Evolutionary conservation across 2,329 filamentous ascomycete species (phyloP).

Genomic region (Mycogone perniciosa): DNA sequence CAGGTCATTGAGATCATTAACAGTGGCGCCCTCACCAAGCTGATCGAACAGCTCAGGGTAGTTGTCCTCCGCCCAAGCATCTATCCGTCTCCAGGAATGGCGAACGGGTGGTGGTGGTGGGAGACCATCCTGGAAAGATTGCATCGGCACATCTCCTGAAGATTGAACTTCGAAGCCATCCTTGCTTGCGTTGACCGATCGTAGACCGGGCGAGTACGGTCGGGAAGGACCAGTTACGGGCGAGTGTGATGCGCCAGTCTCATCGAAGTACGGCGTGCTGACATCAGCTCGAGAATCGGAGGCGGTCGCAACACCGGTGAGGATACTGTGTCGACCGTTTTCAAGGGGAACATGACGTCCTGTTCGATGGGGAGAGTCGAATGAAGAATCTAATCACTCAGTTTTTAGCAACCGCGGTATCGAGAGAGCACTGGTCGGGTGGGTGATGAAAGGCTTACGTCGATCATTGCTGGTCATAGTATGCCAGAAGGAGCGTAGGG

Average conservation of each 20-base stretch:
- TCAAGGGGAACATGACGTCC: constrained; percentile 85
- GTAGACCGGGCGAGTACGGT: constrained; percentile 85
- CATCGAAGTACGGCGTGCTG: constrained; percentile 70
- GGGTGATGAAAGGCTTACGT: constrained; percentile 41
- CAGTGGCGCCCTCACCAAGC: constrained; percentile 82
- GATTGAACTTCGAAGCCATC: constrained; percentile 65
- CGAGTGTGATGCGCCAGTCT: constrained; percentile 45
- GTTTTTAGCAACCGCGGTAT: constrained; percentile 1
- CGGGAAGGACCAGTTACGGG: constrained; percentile 23
- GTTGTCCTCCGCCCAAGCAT: constrained; percentile 88
- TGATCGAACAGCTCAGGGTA: constrained; percentile 94
- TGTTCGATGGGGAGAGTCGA: constrained; percentile 87
- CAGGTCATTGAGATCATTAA: constrained; percentile 93
- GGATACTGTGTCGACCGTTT: constrained; percentile 70
- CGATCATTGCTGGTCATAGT: constrained; percentile 69
- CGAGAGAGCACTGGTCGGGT: not conserved
- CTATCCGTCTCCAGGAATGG: constrained; percentile 93
- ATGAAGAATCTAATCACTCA: constrained; percentile 65
- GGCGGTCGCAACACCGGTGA: constrained; percentile 85
- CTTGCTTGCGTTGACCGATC: constrained; percentile 62
- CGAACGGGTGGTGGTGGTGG: constrained; percentile 81
- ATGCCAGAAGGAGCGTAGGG: constrained; percentile 93
- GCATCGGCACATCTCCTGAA: constrained; percentile 88
- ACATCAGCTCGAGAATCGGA: constrained; percentile 84
- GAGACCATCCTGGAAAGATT: constrained; percentile 85